These are phyloP conservation scores for Moniliophthora roreri DNA, from an alignment of 1,284 basidiomycete genomes.

Conservation along the genomic window DNA sequence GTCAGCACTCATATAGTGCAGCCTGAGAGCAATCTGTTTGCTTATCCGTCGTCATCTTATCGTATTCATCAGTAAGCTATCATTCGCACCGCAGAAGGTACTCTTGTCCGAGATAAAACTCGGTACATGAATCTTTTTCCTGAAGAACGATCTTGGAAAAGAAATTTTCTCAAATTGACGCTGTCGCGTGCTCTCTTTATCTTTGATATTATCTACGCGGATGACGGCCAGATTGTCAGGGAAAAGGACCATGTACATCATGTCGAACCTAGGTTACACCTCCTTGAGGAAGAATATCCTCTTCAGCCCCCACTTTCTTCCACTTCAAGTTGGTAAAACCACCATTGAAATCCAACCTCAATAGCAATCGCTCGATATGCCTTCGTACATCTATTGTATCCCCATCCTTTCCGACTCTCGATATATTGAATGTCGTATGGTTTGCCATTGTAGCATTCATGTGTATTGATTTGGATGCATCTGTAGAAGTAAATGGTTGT, in stretches of 20 bases:
- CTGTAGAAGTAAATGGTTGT: conserved; percentile 59
- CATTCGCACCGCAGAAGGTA: conserved; percentile 1
- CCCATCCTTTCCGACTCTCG: conserved; percentile 45
- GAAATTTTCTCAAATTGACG: background rate
- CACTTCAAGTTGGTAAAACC: conserved; percentile 60
- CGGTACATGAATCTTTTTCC: conserved; percentile 5
- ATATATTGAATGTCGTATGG: conserved; percentile 51
- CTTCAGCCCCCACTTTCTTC: conserved; percentile 26
- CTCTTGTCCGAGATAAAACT: conserved; percentile 1
- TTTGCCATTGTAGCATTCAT: conserved; percentile 62
- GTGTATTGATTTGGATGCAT: conserved; percentile 68
- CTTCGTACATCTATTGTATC: conserved; percentile 68
- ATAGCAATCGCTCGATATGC: conserved; percentile 79
- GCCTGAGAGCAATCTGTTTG: conserved; percentile 5
- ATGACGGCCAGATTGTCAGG: no score
- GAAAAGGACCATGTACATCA: conserved; percentile 13
- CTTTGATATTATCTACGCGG: background rate
- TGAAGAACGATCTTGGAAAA: background rate
- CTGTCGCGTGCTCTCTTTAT: background rate
- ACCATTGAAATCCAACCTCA: conserved; percentile 86
- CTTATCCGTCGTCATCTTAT: conserved; percentile 12
- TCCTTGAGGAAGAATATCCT: conserved; percentile 49
- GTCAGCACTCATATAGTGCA: conserved; percentile 30
- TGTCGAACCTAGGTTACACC: conserved; percentile 26
- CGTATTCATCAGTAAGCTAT: conserved; percentile 5